These are phyloP conservation scores for Harringtonia lauricola DNA, from an alignment of 2,329 filamentous ascomycete species.

Conservation along the genomic window DNA sequence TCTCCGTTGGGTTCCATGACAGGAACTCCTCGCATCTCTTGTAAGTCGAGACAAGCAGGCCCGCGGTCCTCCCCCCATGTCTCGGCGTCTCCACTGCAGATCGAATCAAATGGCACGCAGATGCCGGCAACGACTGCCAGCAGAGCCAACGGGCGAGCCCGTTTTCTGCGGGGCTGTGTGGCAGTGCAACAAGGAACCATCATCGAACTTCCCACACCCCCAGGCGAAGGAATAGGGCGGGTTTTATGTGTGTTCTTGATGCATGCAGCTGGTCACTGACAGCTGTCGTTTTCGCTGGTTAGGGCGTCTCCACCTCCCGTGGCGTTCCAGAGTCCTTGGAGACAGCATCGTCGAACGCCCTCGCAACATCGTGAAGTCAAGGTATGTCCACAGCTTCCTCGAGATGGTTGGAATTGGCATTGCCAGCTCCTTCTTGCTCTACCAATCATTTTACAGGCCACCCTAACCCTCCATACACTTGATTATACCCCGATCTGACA, in stretches of 20 bases:
- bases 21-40: not conserved
- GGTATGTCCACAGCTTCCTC: slow-evolving; percentile 23
- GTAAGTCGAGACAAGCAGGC: not conserved
- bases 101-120: not conserved
- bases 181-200: slow-evolving; percentile 9
- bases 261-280: not conserved
- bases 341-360: slow-evolving; percentile 46
- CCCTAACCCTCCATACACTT: no score
- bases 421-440: not conserved
- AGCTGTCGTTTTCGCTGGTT: slow-evolving; percentile 1
- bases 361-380: slow-evolving; percentile 48
- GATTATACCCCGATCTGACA: no score
- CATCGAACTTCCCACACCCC: not conserved
- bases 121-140: not conserved
- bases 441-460: not conserved
- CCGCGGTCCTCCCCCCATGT: not conserved
- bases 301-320: slow-evolving; percentile 32
- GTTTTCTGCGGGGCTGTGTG: slow-evolving; percentile 12
- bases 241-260: not conserved
- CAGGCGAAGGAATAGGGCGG: not conserved
- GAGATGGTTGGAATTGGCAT: no score
- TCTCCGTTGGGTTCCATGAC: slow-evolving; percentile 24
- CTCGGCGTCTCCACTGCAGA: not conserved
- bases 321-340: slow-evolving; percentile 40
- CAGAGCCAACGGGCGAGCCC: slow-evolving; percentile 7